phyloP scores from a whole-genome alignment of 768 basidiomycete genomes.

The Tulasnella sp. region DNA sequence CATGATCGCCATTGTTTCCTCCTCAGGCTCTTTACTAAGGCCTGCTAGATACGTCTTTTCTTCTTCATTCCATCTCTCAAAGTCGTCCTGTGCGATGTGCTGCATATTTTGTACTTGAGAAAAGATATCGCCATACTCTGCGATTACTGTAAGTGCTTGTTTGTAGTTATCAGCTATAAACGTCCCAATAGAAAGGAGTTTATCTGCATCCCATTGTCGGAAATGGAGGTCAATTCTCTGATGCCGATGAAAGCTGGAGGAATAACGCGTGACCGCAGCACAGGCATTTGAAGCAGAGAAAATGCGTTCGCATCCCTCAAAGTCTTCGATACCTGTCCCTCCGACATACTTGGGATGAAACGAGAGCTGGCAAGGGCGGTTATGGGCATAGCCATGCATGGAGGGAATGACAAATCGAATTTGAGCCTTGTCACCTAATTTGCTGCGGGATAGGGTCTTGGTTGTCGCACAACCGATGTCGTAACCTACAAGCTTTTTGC shows the following conservation, averaged over 20 bases:
- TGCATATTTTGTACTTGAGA: not conserved
- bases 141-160: not conserved
- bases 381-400: constrained; percentile 21
- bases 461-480: constrained; percentile 4
- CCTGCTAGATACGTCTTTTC: not conserved
- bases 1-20: not conserved
- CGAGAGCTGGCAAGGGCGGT: constrained; percentile 18
- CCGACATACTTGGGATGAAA: constrained; percentile 16
- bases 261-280: constrained; percentile 16
- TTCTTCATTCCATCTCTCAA: not conserved
- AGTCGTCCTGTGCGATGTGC: constrained; percentile 1
- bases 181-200: not conserved
- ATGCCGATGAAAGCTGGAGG: constrained; percentile 17
- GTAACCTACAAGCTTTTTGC: not conserved
- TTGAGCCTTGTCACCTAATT: not conserved
- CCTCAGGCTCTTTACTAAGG: constrained; percentile 4
- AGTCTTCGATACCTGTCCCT: constrained; percentile 19
- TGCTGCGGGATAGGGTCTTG: not conserved
- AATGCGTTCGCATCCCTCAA: constrained; percentile 19
- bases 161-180: not conserved
- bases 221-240: constrained; percentile 17
- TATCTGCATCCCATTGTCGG: constrained; percentile 21
- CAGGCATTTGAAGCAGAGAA: constrained; percentile 18
- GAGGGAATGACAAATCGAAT: constrained; percentile 3
- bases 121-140: not conserved